Base-by-base conservation (phyloP, 345 rosid genomes). In the Eucalyptus virginea region DNA sequence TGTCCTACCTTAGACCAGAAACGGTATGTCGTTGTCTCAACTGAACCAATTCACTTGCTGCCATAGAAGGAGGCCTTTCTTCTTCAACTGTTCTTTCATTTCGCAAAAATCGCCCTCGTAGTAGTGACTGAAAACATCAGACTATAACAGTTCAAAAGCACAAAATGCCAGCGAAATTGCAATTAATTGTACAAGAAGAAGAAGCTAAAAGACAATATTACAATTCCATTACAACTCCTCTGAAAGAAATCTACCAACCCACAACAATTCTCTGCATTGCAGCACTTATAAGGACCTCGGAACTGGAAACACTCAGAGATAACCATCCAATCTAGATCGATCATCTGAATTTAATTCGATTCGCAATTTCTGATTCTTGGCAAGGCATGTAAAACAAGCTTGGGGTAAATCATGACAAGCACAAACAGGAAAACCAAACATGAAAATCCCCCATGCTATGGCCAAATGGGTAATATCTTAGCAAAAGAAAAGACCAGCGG, bases 101-200 rank as follows among this genome's bases (percentile, higher is more conserved):
- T 88, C 99, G 93, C 93, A 98, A 94, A 91, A 97, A 98, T 94
- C 99, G 95, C 91, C 99, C 99, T 91, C 99, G 93, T 86, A 98
- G 96, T 91, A 98, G 93, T 45, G 99, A 96, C 99, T 97, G 95
- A 67, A 94, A 91, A 85, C 88, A 90, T 21, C 19, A 51, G 30
- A 86, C 47, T 32, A 37, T 5, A 34, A 32, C 34, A 28, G 56
- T 34, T 86, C 37, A 54, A 80, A 32, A 86, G 48, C 90, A 49
- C 37, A n/a, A 86, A 49, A 72, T 72, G 44, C 81, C 24, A 72
- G 81, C 14, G 8, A 34, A 72, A 19, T 34, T 72, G 47, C 83
- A 19, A 77, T 72, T 21, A 37, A 21, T 77, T 77, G 28, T 34
- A 34, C 7, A 9, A 72, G 81, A 16, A 65, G 77, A 12, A 69